A percentile compares a stretch with the other conserved stretches of the same genome.
Conservation (phyloP, 2,329 filamentous ascomycete genomes). For the Fusarium chlamydosporum region DNA sequence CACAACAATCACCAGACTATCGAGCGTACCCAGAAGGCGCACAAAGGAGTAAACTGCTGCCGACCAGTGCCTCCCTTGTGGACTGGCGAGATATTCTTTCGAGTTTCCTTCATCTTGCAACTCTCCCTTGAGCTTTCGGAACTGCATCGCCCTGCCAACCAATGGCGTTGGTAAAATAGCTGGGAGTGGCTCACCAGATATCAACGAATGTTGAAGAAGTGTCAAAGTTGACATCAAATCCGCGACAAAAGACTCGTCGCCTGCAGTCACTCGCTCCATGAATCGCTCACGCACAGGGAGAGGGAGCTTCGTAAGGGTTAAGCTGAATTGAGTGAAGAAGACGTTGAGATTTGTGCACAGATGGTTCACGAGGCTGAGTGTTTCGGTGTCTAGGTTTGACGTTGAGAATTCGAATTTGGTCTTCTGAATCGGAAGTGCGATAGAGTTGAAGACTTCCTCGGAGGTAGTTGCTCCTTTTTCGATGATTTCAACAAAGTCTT, state of each 20-base stretch:
- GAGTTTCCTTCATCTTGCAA: constrained; percentile 20
- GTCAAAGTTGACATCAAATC: constrained; percentile 30
- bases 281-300: constrained; percentile 19
- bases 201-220: constrained; percentile 25
- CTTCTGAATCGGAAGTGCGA: constrained; percentile 18
- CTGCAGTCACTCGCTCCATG: constrained; percentile 15
- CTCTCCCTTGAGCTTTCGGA: constrained; percentile 22
- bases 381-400: constrained; percentile 23
- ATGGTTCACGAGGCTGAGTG: constrained; percentile 20
- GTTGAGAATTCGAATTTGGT: constrained; percentile 33
- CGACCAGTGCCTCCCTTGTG: constrained; percentile 27
- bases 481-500: constrained; percentile 15
- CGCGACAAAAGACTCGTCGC: constrained; percentile 16
- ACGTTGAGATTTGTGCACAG: constrained; percentile 27
- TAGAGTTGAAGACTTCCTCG: constrained; percentile 19
- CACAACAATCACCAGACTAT: constrained; percentile 22
- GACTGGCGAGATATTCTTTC: constrained; percentile 6
- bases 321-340: constrained; percentile 25
- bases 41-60: constrained; percentile 27
- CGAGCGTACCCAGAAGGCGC: constrained; percentile 20
- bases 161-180: constrained; percentile 22
- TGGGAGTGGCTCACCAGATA: constrained; percentile 20
- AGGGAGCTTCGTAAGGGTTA: constrained; percentile 19
- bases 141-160: constrained; percentile 24
- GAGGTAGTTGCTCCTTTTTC: constrained; percentile 22